Evolutionary conservation across 208 protist genomes (phyloP), one percentile per base, ranked within the genome.

Genomic region (Crithidia fasciculata): DNA sequence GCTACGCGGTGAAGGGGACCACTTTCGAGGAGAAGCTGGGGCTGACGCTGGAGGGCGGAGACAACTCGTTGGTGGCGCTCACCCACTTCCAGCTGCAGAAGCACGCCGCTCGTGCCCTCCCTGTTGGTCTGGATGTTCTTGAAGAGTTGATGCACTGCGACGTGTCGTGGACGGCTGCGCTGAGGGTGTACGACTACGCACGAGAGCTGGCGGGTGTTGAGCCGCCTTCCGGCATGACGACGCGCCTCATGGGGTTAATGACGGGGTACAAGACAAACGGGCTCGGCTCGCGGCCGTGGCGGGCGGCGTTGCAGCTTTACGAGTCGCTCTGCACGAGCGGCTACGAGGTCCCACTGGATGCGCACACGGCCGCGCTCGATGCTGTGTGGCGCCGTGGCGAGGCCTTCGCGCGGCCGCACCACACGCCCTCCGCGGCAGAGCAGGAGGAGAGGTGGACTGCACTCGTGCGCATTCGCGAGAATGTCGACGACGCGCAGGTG

Each of bases 301-400:
- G 10, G 57, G 18, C 44, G 60, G 91, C 91, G 44, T 71, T 93
- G 41, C 18, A 57, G 53, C 54, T 96, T 43, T 96, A 96, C 81
- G 61, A 82, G 18, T 0, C 62, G 16, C 71, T 81, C 15, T 47
- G 81, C 16, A 10, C 13, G 10, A 86, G 84, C 9, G 91, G 88
- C 10, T 90, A 93, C 65, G 83, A 89, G 2, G 69, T 80, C 3
- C 88, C 75, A 0, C 57, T 92, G 16, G 80, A 81, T 40, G 88
- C 88, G 2, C 88, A 96, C 76, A 80, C 89, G 4, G 78, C 85
- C 53, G 91, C 91, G 10, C 68, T 96, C 18, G 89, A 94, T 52
- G 91, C 91, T 2, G 69, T 96, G n/a, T 96, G 91, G 89, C 87
- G 91, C 43, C 80, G 88, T 50, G 85, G 66, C 1, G 89, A 93